phyloP scores from a whole-genome alignment of 345 rosid genomes.

The Carallia brachiata region DNA sequence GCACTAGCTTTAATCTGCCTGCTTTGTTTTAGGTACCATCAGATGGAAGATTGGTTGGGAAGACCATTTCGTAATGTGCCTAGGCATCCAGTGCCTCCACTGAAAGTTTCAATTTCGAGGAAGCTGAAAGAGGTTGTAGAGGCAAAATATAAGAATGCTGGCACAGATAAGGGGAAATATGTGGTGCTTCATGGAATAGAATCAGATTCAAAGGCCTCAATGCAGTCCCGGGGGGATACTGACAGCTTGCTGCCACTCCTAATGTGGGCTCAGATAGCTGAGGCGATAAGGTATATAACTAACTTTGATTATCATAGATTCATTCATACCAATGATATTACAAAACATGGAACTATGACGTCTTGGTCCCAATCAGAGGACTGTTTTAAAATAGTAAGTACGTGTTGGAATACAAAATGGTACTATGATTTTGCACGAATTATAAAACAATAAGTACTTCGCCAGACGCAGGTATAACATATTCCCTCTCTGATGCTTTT shows the following conservation, averaged over 20 bases:
- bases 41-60: slow-evolving; percentile 87
- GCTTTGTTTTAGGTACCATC: slow-evolving; percentile 59
- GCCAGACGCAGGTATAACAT: too few relatives aligned
- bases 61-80: slow-evolving; percentile 79
- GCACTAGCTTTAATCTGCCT: background rate
- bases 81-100: slow-evolving; percentile 59
- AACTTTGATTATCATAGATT: background rate
- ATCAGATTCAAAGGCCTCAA: slow-evolving; percentile 93
- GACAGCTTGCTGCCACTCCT: slow-evolving; percentile 74
- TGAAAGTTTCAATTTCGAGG: slow-evolving; percentile 73
- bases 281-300: slow-evolving; percentile 52
- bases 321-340: background rate
- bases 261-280: slow-evolving; percentile 65
- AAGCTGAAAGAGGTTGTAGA: slow-evolving; percentile 75
- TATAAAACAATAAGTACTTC: too few relatives aligned
- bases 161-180: slow-evolving; percentile 73
- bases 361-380: too few relatives aligned
- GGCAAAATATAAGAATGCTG: slow-evolving; percentile 64
- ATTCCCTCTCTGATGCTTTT: background rate
- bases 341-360: too few relatives aligned
- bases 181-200: slow-evolving; percentile 87
- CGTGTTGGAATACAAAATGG: too few relatives aligned
- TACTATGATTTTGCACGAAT: too few relatives aligned
- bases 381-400: too few relatives aligned
- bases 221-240: slow-evolving; percentile 79